phyloP scores from a whole-genome alignment of 306 rosid species.

The Dalbergia cultrata region DNA sequence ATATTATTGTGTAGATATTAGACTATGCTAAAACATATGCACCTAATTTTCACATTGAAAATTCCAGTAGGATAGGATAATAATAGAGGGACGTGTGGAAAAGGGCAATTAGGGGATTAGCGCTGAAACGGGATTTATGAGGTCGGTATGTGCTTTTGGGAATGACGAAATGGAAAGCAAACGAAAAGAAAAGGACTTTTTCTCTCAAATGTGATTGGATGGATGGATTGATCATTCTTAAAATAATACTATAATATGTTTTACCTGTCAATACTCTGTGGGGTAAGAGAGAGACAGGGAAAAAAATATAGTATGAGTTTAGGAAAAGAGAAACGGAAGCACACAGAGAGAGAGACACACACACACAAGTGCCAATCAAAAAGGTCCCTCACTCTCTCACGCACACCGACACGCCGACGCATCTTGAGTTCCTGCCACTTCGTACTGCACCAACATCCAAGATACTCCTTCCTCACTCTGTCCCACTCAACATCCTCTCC shows the following conservation, averaged over 20 bases:
- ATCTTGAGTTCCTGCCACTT: conserved; percentile 33
- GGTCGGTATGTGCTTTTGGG: neutral
- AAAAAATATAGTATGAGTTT: no score
- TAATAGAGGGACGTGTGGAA: neutral
- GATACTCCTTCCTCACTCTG: conserved; percentile 12
- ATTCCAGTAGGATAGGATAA: no score
- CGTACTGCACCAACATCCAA: conserved; percentile 35
- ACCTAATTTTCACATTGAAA: no score
- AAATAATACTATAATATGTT: neutral
- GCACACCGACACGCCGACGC: conserved; percentile 40
- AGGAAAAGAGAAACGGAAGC: neutral
- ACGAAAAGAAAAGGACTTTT: neutral
- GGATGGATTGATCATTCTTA: neutral
- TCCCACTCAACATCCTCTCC: conserved; percentile 21
- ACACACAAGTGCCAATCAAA: neutral
- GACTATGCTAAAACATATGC: no score
- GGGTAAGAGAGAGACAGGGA: neutral
- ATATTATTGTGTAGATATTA: no score
- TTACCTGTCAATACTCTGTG: neutral
- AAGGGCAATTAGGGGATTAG: conserved; percentile 17
- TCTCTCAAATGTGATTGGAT: neutral
- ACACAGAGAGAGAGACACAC: neutral
- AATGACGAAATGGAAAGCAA: neutral
- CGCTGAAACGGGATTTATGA: neutral
- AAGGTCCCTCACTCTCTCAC: neutral